phyloP scores from a whole-genome alignment of 768 basidiomycete species.

The Leucocoprinus leucothites region DNA sequence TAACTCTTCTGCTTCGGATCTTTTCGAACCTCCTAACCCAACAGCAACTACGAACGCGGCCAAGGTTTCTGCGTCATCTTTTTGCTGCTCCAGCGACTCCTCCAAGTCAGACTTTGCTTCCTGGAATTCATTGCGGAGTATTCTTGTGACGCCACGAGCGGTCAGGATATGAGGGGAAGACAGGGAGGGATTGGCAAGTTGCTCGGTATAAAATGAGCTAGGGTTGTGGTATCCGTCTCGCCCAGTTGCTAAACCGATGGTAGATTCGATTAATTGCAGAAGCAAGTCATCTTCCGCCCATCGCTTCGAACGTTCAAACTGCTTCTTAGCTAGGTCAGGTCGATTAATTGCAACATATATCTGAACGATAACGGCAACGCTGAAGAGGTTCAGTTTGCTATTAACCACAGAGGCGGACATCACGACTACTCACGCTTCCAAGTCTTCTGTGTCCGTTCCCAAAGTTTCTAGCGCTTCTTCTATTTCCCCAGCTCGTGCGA shows the following conservation, averaged over 20 bases:
- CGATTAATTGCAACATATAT: slow-evolving; percentile 90
- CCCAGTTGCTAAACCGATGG: slow-evolving; percentile 71
- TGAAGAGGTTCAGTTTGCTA: slow-evolving; percentile 24
- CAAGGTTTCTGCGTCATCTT: slow-evolving; percentile 60
- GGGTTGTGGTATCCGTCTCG: slow-evolving; percentile 61
- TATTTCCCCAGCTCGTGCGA: slow-evolving; percentile 76
- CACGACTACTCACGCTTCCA: slow-evolving; percentile 73
- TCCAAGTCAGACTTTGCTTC: slow-evolving; percentile 82
- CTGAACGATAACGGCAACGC: slow-evolving; percentile 80
- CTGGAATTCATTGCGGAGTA: slow-evolving; percentile 70
- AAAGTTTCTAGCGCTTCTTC: slow-evolving; percentile 94
- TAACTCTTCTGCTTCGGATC: slow-evolving; percentile 58
- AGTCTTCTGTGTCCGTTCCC: slow-evolving; percentile 68
- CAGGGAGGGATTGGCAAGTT: slow-evolving; percentile 76
- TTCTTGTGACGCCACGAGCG: slow-evolving; percentile 74
- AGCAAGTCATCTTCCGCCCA: slow-evolving; percentile 90
- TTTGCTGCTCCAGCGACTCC: slow-evolving; percentile 62
- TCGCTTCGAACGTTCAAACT: slow-evolving; percentile 77
- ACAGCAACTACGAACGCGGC: slow-evolving; percentile 66
- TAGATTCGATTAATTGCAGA: slow-evolving; percentile 86
- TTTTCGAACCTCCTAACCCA: slow-evolving; percentile 56
- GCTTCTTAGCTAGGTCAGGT: slow-evolving; percentile 81
- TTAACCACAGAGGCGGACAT: background rate
- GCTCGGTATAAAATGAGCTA: slow-evolving; percentile 75
- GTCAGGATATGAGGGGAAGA: slow-evolving; percentile 72